Evolutionary conservation across 108 stramenopile species (phyloP).

Genomic region (Skeletonema tropicum): DNA sequence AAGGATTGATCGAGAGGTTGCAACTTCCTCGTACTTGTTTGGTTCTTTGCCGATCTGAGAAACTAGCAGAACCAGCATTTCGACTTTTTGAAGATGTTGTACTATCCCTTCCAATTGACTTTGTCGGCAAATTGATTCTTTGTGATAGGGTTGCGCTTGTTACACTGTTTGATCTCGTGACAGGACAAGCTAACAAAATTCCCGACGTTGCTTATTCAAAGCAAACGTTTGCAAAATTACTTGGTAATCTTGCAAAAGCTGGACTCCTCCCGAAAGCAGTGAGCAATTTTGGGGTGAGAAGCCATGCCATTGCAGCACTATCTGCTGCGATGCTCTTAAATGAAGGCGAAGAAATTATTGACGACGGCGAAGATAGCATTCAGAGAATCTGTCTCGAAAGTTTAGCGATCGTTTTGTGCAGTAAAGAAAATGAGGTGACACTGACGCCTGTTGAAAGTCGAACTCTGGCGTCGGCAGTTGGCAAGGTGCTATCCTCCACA

Average conservation of each 20-base stretch:
- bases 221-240: slow-evolving; percentile 55
- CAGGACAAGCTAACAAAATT: slow-evolving; percentile 28
- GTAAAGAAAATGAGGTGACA: slow-evolving; percentile 24
- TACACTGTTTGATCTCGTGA: slow-evolving; percentile 73
- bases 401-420: slow-evolving; percentile 59
- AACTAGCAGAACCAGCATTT: slow-evolving; percentile 60
- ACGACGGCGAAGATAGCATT: slow-evolving; percentile 62
- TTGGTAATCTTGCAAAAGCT: slow-evolving; percentile 63
- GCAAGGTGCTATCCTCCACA: slow-evolving; percentile 73
- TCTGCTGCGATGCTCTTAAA: slow-evolving; percentile 69
- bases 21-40: slow-evolving; percentile 69
- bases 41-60: slow-evolving; percentile 61
- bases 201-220: slow-evolving; percentile 20
- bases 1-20: slow-evolving; percentile 56
- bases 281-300: slow-evolving; percentile 55
- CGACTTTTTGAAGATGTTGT: slow-evolving; percentile 58
- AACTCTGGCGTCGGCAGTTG: slow-evolving; percentile 64
- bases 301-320: slow-evolving; percentile 70
- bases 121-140: slow-evolving; percentile 60
- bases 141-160: slow-evolving; percentile 57
- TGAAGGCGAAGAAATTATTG: slow-evolving; percentile 44
- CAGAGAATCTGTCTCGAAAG: slow-evolving; percentile 66
- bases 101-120: slow-evolving; percentile 47
- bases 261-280: slow-evolving; percentile 65
- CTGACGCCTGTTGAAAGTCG: slow-evolving; percentile 58